These are phyloP conservation scores for Rostrohypoxylon terebratum DNA, from an alignment of 495 filamentous ascomycete genomes.

Conservation along the genomic window DNA sequence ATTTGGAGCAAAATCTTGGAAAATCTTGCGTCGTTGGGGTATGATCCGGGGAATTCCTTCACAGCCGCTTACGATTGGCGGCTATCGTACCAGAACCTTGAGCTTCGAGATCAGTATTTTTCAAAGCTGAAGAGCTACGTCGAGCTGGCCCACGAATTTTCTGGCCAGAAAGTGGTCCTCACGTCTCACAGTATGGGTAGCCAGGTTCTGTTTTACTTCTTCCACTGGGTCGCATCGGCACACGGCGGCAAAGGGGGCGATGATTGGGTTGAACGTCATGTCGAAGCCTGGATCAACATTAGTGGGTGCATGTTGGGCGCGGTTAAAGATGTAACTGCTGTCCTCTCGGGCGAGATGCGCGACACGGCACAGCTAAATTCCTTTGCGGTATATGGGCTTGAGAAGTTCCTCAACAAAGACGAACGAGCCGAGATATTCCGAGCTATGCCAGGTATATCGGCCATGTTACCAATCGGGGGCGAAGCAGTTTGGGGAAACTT, in stretches of 20 bases:
- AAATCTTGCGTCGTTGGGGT: conserved; percentile 93
- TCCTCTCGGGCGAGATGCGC: conserved; percentile 96
- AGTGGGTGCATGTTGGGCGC: conserved; percentile 98
- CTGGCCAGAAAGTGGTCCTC: conserved; percentile 83
- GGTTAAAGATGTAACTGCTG: conserved; percentile 88
- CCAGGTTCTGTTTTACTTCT: conserved; percentile 95
- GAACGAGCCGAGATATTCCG: conserved; percentile 95
- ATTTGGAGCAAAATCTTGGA: conserved; percentile 99
- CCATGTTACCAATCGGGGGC: conserved; percentile 97
- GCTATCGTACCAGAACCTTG: conserved; percentile 90
- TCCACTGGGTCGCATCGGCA: conserved; percentile 93
- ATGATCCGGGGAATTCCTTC: conserved; percentile 95
- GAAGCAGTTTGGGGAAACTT: conserved; percentile 93
- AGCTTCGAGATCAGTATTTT: conserved; percentile 93
- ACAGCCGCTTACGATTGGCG: conserved; percentile 98
- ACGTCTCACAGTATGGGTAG: conserved; percentile 97
- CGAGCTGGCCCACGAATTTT: conserved; percentile 77
- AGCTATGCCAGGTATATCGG: conserved; percentile 95
- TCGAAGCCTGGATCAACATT: conserved; percentile 98
- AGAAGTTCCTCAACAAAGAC: conserved; percentile 90
- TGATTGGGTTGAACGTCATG: conserved; percentile 88
- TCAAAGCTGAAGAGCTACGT: conserved; percentile 89
- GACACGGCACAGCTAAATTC: conserved; percentile 97
- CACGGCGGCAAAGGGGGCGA: conserved; percentile 83
- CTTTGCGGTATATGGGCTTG: conserved; percentile 97